Evolutionary conservation across 2,329 filamentous ascomycete genomes (phyloP).

Genomic region (Aspergillus cejpii): DNA sequence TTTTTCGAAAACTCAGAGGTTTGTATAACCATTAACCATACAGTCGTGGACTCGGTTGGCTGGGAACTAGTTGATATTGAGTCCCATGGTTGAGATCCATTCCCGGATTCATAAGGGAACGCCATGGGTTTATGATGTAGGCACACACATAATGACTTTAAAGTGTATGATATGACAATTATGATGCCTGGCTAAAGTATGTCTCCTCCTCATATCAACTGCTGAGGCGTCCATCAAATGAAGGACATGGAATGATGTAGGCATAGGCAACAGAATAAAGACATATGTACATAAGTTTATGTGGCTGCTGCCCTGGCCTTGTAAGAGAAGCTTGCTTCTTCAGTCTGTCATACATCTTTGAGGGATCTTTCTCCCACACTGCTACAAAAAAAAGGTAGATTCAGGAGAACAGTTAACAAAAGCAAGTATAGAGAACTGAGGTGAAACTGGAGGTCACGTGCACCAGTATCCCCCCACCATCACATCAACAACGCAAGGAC

Average conservation of each 20-base stretch:
- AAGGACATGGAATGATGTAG: too few relatives aligned
- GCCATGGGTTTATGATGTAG: background rate
- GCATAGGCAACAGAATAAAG: too few relatives aligned
- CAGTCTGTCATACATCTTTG: too few relatives aligned
- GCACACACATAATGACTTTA: background rate
- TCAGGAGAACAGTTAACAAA: conserved; percentile 2
- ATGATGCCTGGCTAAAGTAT: background rate
- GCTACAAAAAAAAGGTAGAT: background rate
- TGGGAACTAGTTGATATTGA: background rate
- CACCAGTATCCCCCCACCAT: conserved; percentile 21
- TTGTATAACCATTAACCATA: too few relatives aligned
- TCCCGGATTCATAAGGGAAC: background rate
- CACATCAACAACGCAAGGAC: conserved; percentile 22
- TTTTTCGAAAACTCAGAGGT: too few relatives aligned
- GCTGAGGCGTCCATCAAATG: too few relatives aligned
- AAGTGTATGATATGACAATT: background rate
- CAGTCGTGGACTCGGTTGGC: background rate
- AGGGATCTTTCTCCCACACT: too few relatives aligned
- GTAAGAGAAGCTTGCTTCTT: too few relatives aligned
- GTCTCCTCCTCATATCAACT: background rate
- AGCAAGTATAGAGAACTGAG: conserved; percentile 9
- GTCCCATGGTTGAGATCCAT: background rate
- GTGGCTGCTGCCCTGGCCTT: too few relatives aligned
- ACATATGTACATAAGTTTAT: too few relatives aligned
- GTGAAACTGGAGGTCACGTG: conserved; percentile 20